phyloP scores from a whole-genome alignment of 768 basidiomycete genomes.

The Amanita pseudoporphyria region DNA sequence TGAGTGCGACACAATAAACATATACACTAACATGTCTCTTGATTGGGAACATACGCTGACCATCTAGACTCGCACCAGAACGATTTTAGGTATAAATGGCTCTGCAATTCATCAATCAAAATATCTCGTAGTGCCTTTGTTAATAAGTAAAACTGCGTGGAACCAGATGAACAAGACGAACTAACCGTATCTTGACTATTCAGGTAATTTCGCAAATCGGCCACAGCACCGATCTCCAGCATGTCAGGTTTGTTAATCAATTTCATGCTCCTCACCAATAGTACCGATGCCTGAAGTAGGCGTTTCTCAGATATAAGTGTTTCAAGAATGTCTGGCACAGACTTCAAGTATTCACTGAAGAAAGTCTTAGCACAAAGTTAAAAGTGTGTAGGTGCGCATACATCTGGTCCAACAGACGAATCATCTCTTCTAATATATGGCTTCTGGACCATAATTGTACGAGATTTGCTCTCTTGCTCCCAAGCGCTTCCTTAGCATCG shows the following conservation, averaged over 20 bases:
- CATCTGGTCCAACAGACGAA: slow-evolving; percentile 92
- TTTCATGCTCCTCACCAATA: slow-evolving; percentile 83
- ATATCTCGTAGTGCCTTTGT: slow-evolving; percentile 83
- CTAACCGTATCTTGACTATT: slow-evolving; percentile 76
- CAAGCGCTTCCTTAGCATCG: slow-evolving; percentile 72
- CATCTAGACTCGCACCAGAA: slow-evolving; percentile 95
- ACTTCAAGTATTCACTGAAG: slow-evolving; percentile 76
- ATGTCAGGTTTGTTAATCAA: slow-evolving; percentile 88
- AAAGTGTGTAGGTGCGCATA: slow-evolving; percentile 25
- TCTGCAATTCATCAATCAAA: slow-evolving; percentile 89
- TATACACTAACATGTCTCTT: slow-evolving; percentile 54
- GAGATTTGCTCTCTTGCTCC: slow-evolving; percentile 79
- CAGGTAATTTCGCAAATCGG: slow-evolving; percentile 82
- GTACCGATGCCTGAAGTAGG: slow-evolving; percentile 76
- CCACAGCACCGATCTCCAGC: slow-evolving; percentile 89
- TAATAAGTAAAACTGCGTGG: slow-evolving; percentile 5
- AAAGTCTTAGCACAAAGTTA: slow-evolving; percentile 11
- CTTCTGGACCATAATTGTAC: slow-evolving; percentile 85
- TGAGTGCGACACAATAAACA: background rate
- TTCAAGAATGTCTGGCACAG: slow-evolving; percentile 87
- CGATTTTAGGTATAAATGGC: slow-evolving; percentile 93
- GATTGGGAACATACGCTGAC: slow-evolving; percentile 74
- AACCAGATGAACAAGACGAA: slow-evolving; percentile 1
- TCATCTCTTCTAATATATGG: slow-evolving; percentile 92
- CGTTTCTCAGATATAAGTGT: slow-evolving; percentile 94